Percentiles rank a stretch among this genome's conserved stretches.
phyloP scores from a whole-genome alignment of 805 yeast genomes.

The Schwanniomyces polymorphus region DNA sequence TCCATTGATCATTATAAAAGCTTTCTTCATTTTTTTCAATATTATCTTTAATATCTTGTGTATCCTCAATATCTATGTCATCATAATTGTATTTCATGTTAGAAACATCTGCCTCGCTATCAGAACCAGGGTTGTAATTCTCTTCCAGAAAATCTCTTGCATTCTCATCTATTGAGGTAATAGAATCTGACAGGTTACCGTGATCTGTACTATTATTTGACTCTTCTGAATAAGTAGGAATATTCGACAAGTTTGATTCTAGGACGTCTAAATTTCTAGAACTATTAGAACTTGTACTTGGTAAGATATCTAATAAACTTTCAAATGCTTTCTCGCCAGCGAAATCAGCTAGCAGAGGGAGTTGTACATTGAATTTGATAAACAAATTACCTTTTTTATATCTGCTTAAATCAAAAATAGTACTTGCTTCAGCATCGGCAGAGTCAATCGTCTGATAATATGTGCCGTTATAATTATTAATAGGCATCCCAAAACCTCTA shows the following conservation, averaged over 20 bases:
- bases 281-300: constrained; percentile 5
- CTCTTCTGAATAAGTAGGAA: constrained; percentile 3
- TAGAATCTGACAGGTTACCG: not conserved
- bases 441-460: constrained; percentile 21
- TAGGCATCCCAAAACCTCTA: constrained; percentile 65
- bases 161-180: not conserved
- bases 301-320: constrained; percentile 19
- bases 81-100: constrained; percentile 9
- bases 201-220: not conserved
- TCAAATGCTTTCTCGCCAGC: constrained; percentile 19
- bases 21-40: constrained; percentile 13
- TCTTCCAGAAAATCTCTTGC: not conserved
- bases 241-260: constrained; percentile 8
- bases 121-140: not conserved
- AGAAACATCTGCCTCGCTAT: constrained; percentile 1
- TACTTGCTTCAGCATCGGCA: constrained; percentile 12
- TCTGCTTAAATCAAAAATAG: constrained; percentile 16
- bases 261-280: not conserved
- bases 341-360: constrained; percentile 32
- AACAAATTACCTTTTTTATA: constrained; percentile 36
- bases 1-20: constrained; percentile 18
- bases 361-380: constrained; percentile 36
- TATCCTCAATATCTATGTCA: constrained; percentile 18
- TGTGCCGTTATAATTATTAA: constrained; percentile 25
- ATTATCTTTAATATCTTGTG: constrained; percentile 13